Percentiles rank a stretch among this genome's conserved stretches.
phyloP scores from a whole-genome alignment of 768 basidiomycete genomes.

The Amanita molliuscula region DNA sequence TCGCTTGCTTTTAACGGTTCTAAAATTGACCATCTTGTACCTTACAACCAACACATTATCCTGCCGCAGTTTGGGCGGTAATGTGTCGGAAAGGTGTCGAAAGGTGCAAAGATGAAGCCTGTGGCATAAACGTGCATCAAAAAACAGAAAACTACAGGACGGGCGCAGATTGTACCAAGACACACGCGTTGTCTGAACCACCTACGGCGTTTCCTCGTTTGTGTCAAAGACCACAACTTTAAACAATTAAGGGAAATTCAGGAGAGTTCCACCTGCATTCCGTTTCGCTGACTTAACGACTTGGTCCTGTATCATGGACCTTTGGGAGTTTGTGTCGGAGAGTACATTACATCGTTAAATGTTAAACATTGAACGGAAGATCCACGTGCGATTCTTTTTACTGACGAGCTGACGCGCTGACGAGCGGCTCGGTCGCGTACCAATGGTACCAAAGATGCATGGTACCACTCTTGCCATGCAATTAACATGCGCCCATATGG shows the following conservation, averaged over 20 bases:
- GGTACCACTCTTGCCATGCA: not conserved
- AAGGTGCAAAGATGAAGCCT: not conserved
- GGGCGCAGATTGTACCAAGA: not conserved
- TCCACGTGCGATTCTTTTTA: no score
- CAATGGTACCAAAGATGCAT: not conserved
- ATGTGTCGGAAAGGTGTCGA: not conserved
- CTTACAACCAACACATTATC: not conserved
- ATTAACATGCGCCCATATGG: not conserved
- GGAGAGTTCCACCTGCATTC: not conserved
- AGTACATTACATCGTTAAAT: no score
- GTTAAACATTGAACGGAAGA: no score
- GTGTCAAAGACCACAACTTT: not conserved
- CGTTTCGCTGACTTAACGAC: not conserved
- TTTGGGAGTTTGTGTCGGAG: no score
- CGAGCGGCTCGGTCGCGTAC: no score
- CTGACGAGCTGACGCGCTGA: no score
- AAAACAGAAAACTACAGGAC: not conserved
- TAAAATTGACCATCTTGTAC: conserved; percentile 1
- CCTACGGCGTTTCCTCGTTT: not conserved
- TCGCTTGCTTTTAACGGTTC: not conserved
- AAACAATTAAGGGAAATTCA: not conserved
- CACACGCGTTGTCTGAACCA: not conserved
- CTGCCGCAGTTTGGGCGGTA: not conserved
- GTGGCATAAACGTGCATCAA: not conserved
- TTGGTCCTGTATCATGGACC: no score